Base-by-base conservation (phyloP, 305 asterid species). In the Solanum chacoense region DNA sequence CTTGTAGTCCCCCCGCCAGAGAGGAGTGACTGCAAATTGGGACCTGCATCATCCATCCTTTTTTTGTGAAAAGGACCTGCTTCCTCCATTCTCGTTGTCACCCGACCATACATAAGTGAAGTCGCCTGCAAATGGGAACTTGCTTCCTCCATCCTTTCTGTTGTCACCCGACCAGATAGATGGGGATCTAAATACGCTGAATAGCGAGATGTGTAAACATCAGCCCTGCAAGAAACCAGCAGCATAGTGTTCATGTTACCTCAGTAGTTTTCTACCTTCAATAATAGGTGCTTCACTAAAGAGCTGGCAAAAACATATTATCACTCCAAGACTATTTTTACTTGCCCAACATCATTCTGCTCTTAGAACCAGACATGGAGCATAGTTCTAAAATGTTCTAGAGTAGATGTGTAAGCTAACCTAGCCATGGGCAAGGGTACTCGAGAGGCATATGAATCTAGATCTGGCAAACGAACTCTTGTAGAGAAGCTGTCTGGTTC, bases 191-290 rank as follows among this genome's bases (percentile, higher is more conserved):
- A 89, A 55, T 84, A 84, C 0, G 91, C 40, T 29, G 93, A 78
- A 90, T 92, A 93, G 80, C 85, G 93, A 26, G 94, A 24, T 16
- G 88, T 75, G 87, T 92, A 94, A 72, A 90, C 90, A 87, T 91
- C 95, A 18, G 94, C 79, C 94, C 99, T 96, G 94, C 91, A 89
- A 91, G 59, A 38, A 84, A 88, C 16, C 35, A 88, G 36, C 77
- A 90, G 42, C 45, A 74, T 73, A 87, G 24, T 78, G 59, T 75
- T 67, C 86, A 13, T 37, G 37, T 83, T 67, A 55, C 36, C 69
- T 28, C 67, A 88, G 28, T 79, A 40, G 35, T 8, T 37, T 45
- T 37, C 77, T 28, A 76, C 29, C 77, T 50, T 55, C 85, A 84
- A 11, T 29, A 45, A 81, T 50, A 84, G 74, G 74, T 69, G 73